These are phyloP conservation scores for Leucosporidium yakuticum DNA, from an alignment of 768 basidiomycete species.

Conservation along the genomic window DNA sequence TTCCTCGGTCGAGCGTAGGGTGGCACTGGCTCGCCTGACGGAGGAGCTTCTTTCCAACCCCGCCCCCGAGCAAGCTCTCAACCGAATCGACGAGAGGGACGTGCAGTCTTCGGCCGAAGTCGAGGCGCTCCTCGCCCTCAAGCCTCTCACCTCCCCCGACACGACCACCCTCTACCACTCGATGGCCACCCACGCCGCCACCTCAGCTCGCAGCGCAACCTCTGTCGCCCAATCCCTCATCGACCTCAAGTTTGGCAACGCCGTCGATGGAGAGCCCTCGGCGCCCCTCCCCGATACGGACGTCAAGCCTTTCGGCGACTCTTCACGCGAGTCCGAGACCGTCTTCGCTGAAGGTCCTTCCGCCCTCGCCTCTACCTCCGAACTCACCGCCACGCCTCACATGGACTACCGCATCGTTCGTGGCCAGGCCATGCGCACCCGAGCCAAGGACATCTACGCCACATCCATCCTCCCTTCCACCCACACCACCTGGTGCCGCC, in stretches of 20 bases:
- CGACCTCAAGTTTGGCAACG: conserved; percentile 33
- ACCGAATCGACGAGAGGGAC: conserved; percentile 13
- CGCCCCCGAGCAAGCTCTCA: conserved; percentile 15
- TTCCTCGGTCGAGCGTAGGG: conserved; percentile 20
- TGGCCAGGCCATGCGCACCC: conserved; percentile 29
- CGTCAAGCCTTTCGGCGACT: conserved; percentile 5
- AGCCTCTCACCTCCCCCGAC: conserved; percentile 25
- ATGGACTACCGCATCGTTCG: conserved; percentile 38
- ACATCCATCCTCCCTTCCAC: conserved; percentile 15
- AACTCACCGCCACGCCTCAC: conserved; percentile 27
- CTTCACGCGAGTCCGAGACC: not conserved
- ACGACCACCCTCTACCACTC: conserved; percentile 27
- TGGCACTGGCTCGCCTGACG: conserved; percentile 10
- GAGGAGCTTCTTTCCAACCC: conserved; percentile 26
- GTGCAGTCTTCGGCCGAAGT: conserved; percentile 13
- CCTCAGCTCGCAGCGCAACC: not conserved
- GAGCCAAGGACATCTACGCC: conserved; percentile 31
- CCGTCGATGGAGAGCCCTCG: conserved; percentile 7
- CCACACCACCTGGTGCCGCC: conserved; percentile 25
- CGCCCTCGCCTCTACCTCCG: not conserved
- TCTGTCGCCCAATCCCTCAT: conserved; percentile 31
- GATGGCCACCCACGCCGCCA: not conserved
- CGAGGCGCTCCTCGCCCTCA: conserved; percentile 18
- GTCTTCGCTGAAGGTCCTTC: conserved; percentile 3
- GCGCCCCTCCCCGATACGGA: not conserved